Evolutionary conservation across 1,284 basidiomycete species (phyloP).

Genomic region (Xerocomus minutiporus): DNA sequence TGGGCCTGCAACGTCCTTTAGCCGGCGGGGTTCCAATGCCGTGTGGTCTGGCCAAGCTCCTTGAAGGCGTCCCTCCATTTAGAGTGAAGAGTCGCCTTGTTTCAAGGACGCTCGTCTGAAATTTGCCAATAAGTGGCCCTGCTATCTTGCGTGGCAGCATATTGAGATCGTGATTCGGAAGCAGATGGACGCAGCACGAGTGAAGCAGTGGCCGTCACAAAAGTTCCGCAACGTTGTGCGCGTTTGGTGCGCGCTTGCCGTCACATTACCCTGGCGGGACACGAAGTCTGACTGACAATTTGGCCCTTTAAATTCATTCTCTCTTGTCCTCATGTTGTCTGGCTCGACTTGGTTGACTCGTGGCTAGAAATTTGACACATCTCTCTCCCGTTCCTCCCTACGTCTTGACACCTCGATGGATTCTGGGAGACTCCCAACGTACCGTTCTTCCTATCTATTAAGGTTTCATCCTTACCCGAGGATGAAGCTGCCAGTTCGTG

Average conservation of each 20-base stretch:
- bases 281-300: conserved; percentile 20
- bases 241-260: conserved; percentile 29
- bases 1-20: not conserved
- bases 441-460: conserved; percentile 31
- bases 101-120: not conserved
- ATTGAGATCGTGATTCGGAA: conserved; percentile 14
- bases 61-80: not conserved
- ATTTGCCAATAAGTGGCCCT: not conserved
- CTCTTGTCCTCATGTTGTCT: not conserved
- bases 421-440: conserved; percentile 15
- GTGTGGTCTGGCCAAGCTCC: conserved; percentile 1
- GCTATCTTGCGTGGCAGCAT: not conserved
- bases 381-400: not conserved
- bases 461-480: conserved; percentile 22
- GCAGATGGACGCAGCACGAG: conserved; percentile 10
- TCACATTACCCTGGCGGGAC: conserved; percentile 17
- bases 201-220: conserved; percentile 13
- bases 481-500: conserved; percentile 19
- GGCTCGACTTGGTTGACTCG: not conserved
- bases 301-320: conserved; percentile 5
- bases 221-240: conserved; percentile 16
- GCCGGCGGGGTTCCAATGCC: conserved; percentile 16
- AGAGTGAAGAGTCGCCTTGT: conserved; percentile 7
- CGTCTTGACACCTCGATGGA: conserved; percentile 19
- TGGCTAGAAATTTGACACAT: not conserved